A percentile compares a stretch with the other conserved stretches of the same genome.
Evolutionary conservation across 805 yeast genomes (phyloP).

Genomic region (Suhomyces sp.): DNA sequence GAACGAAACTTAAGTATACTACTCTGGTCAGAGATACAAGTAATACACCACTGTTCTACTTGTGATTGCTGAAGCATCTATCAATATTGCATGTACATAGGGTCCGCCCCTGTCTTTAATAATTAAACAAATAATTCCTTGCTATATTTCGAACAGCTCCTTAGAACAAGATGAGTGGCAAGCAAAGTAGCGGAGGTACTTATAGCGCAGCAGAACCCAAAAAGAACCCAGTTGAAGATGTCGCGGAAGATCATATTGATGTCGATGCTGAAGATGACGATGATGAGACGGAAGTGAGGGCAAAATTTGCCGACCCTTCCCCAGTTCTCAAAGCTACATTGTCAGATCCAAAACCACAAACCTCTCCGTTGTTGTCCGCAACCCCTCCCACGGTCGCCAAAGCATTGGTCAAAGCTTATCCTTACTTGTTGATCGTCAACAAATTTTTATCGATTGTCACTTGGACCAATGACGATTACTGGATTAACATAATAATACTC

Average conservation of each 20-base stretch:
- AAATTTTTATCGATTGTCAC: constrained; percentile 69
- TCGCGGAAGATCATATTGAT: neutral
- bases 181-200: constrained; percentile 2
- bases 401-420: constrained; percentile 78
- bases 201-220: constrained; percentile 3
- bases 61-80: neutral
- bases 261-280: constrained; percentile 10
- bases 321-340: constrained; percentile 1
- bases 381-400: constrained; percentile 92
- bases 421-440: constrained; percentile 74
- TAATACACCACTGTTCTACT: neutral
- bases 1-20: neutral
- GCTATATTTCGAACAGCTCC: neutral
- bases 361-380: constrained; percentile 79
- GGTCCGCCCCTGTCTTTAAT: neutral
- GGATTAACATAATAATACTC: constrained; percentile 66
- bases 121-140: neutral
- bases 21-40: neutral
- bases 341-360: constrained; percentile 34
- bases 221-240: constrained; percentile 1
- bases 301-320: constrained; percentile 9
- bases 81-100: neutral
- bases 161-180: neutral
- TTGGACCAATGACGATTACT: constrained; percentile 86
- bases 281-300: constrained; percentile 10